Evolutionary conservation across 768 basidiomycete genomes (phyloP), one percentile per base, ranked within the genome.

Genomic region (Tricholoma saponaceum): DNA sequence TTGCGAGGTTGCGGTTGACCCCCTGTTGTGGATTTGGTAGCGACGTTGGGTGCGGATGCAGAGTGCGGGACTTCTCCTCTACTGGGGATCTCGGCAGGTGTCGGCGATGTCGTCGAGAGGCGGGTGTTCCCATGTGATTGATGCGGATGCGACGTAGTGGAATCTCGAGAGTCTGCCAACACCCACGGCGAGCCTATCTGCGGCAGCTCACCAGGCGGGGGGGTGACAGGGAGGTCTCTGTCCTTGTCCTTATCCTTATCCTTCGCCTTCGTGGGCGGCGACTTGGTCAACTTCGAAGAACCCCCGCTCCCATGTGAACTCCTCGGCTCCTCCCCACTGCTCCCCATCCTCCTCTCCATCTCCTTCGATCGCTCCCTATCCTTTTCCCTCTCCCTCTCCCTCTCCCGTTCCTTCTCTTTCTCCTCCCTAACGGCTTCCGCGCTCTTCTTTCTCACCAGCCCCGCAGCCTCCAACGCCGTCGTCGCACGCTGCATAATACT

Each of bases 401-500:
- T 79, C 47, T 35, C 33, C 63, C 76, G 72, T 59, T 80, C 74
- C 66, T 73, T 73, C 58, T 86, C 83, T 51, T 76, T 79, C 47
- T 86, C 83, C 41, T 87, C 87, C 58, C 77, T 78, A 9, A 92
- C 83, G 5, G 76, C 87, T 67, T 94, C 92, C 0, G 82, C 73
- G 4, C 87, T 89, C 71, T 90, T 93, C 74, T 94, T 93, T 58
- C 87, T 75, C 49, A 93, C 89, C 9, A 95, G 72, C 2, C 92
- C 89, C 12, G 88, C 89, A 9, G 90, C 92, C 68, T 92, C 91
- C 23, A 94, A 78, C 1, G 90, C 92, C 0, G 93, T 96, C 2
- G 94, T 95, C 0, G 93, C 95, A 23, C 95, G 85, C 65, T 98
- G 95, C 82, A 98, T 91, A 70, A 98, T 97, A 65, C 89, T 95